Evolutionary conservation across 257 asterid genomes (phyloP).

Genomic region (Anisodus acutangulus): DNA sequence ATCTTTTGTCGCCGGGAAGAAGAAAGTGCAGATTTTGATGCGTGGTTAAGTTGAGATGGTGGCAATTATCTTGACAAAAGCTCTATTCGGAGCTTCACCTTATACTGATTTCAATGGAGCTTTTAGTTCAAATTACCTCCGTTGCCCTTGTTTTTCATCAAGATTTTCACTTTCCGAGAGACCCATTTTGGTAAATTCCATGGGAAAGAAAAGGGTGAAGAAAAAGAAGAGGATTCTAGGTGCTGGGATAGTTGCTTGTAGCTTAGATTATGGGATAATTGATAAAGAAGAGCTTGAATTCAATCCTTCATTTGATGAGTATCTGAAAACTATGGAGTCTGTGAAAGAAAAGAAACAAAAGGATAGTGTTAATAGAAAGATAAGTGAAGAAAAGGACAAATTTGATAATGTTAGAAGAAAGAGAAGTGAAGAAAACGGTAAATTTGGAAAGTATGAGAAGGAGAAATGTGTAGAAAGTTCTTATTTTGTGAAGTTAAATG

Average conservation of each 20-base stretch:
- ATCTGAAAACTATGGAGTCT: conserved; percentile 83
- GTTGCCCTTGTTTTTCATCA: conserved; percentile 34
- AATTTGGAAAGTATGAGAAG: conserved; percentile 2
- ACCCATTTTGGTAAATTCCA: conserved; percentile 39
- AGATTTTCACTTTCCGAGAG: conserved; percentile 40
- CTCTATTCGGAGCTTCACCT: conserved; percentile 18
- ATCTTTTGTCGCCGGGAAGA: not conserved
- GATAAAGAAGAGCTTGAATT: conserved; percentile 64
- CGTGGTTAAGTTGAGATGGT: conserved; percentile 17
- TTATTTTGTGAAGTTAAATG: no score
- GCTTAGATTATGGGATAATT: conserved; percentile 39
- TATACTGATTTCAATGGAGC: conserved; percentile 23
- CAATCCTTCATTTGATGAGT: conserved; percentile 79
- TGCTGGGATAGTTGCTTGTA: conserved; percentile 35
- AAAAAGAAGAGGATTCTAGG: conserved; percentile 37
- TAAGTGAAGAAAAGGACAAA: not conserved
- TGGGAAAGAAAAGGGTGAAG: conserved; percentile 38
- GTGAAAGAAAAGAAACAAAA: conserved; percentile 50
- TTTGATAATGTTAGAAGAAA: not conserved
- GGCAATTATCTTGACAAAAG: conserved; percentile 26
- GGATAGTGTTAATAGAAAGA: not conserved
- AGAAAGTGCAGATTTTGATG: not conserved
- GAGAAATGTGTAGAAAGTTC: no score
- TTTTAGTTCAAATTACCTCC: conserved; percentile 28
- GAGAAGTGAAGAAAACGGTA: conserved; percentile 15